Base-by-base conservation (phyloP, 768 basidiomycete species). In the Boletus subparvulus region DNA sequence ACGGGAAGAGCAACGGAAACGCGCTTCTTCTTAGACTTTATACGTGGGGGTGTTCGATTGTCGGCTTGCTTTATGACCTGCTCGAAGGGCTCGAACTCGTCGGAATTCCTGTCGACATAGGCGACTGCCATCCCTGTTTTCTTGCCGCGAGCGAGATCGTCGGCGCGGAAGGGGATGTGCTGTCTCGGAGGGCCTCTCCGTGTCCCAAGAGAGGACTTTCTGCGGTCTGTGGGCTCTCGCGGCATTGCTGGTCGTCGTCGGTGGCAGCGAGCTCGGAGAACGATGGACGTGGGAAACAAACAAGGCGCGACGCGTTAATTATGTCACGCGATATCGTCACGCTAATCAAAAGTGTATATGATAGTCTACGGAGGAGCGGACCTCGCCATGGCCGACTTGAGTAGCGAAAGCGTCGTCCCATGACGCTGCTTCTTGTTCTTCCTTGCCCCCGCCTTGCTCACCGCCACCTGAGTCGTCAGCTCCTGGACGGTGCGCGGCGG, bases 81-180 rank as follows among this genome's bases (percentile, higher is more conserved):
- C 53, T 87, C 88, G 69, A 92, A 92, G 0, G 84, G 86, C 69
- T 92, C 90, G 67, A 92, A 91, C 30, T 88, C 90, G 70, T 91
- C 90, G 26, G 88, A 88, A 67, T 82, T 83, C 61, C 83, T 84
- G 58, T 87, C 83, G 54, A 91, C 83, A 64, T 82, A 81, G 39
- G 74, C 80, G 14, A 92, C 84, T 0, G 82, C 77, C 52, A 90
- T 79, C 6, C 90, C 90, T 0, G 90, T 92, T 68, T 84, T 88
- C 80, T 89, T 91, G 17, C 90, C 90, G 53, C 86, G 87, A 48
- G 82, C 82, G 12, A 84, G 82, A 62, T 91, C 87, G 61, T 90
- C 87, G 3, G 87, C 89, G 47, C 87, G 83, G 65, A 87, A 92
- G 1, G 90, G 90, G 14, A 89, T 80, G 62, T 92, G 88, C 6